Base-by-base conservation (phyloP, 1,284 basidiomycete species). In the Xanthoconium separans region DNA sequence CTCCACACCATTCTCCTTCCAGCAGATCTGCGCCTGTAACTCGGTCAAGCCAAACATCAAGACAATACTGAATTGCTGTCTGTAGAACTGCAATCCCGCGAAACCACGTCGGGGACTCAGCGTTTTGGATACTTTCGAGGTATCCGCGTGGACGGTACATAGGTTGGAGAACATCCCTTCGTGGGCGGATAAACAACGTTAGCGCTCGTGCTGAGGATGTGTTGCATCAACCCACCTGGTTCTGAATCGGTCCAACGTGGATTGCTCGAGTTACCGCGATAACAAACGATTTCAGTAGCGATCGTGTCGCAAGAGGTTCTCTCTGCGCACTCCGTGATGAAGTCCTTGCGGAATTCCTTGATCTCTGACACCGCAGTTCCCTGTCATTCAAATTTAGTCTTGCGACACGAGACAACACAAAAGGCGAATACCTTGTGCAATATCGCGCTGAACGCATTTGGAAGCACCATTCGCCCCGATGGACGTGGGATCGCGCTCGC, bases 31-130 rank as follows among this genome's bases (percentile, higher is more conserved):
- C 0, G 78, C 76, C 46, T 74, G 69, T 6, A 79, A 44, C 54
- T 79, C 77, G 0, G 78, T 76, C 31, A 77, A 61, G 4, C 81
- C 82, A 53, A 80, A 80, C 34, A 73, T 65, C 44, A 83, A 65
- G 22, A 83, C 69, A 47, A 83, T 67, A n/a, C 77, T 72, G 59
- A 73, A 81, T 12, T 70, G 60, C 37, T 76, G 72, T 39, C 65
- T 60, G 56, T 75, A 82, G 30, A 69, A 72, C 44, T 70, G 62
- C 4, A 70, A 24, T 7, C 70, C 69, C 2, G 65, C 64, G 31
- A 65, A 70, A 36, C 69, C 67, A 6, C 61, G 66, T 29, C 67
- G 59, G n/a, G 67, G 69, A 55, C 67, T 67, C 48, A 70, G 58
- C 13, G 55, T 63, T 53, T 57, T 65, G 13, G 65, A 60, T 9